Conservation (phyloP, 805 yeast species). For the Brettanomyces bruxellensis region DNA sequence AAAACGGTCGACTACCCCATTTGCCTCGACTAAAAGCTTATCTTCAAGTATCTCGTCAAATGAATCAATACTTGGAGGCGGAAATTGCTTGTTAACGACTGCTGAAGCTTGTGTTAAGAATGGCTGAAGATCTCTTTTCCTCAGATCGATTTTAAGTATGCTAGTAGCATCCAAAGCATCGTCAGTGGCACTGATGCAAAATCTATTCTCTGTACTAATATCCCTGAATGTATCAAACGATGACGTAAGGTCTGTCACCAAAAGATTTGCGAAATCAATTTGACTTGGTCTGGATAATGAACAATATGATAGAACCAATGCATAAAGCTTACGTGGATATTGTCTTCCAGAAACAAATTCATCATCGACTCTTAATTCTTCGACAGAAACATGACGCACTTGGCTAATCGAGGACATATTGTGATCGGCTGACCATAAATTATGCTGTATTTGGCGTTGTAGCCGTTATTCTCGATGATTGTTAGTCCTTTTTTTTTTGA, state of each 20-base stretch:
- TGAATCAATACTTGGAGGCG: slow-evolving; percentile 8
- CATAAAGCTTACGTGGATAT: slow-evolving; percentile 9
- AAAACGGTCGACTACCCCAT: slow-evolving; percentile 10
- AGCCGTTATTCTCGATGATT: too few relatives aligned
- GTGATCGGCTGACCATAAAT: too few relatives aligned
- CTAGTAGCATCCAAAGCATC: slow-evolving; percentile 1
- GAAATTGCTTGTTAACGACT: not conserved
- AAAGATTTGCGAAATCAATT: slow-evolving; percentile 3
- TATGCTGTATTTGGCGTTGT: too few relatives aligned
- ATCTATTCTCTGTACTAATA: not conserved
- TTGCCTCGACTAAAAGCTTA: slow-evolving; percentile 13
- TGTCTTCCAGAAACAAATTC: slow-evolving; percentile 2
- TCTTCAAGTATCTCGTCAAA: slow-evolving; percentile 8
- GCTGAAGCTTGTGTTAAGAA: not conserved
- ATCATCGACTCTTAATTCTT: slow-evolving; percentile 4
- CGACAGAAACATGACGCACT: slow-evolving; percentile 1
- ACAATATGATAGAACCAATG: slow-evolving; percentile 9
- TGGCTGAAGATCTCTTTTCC: slow-evolving; percentile 3
- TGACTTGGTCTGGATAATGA: slow-evolving; percentile 1
- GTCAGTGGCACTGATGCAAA: too few relatives aligned
- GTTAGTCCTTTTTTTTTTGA: too few relatives aligned
- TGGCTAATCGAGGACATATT: not conserved
- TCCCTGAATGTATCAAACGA: slow-evolving; percentile 3
- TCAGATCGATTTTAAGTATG: slow-evolving; percentile 10
- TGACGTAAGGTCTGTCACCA: slow-evolving; percentile 18